These are phyloP conservation scores for Saccharomyces hybrid DNA, from an alignment of 1,139 yeast genomes.

Conservation along the genomic window DNA sequence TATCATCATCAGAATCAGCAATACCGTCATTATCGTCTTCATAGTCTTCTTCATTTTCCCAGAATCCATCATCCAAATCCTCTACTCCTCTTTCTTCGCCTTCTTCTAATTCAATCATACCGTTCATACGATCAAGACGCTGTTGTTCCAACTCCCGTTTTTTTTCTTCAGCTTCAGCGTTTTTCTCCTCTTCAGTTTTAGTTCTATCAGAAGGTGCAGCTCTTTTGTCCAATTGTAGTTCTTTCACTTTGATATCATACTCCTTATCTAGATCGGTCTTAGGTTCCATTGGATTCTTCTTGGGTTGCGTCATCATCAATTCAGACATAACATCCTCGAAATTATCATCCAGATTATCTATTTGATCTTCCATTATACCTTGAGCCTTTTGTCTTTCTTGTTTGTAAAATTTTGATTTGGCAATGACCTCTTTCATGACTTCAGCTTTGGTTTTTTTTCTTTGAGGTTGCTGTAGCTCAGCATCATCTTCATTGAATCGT, in stretches of 20 bases:
- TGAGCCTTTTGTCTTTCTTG: conserved; percentile 79
- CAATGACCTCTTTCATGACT: conserved; percentile 94
- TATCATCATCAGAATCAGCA: conserved; percentile 31
- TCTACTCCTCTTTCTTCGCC: conserved; percentile 56
- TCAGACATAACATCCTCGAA: conserved; percentile 74
- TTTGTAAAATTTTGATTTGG: conserved; percentile 86
- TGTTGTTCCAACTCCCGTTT: conserved; percentile 66
- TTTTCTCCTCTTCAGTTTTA: conserved; percentile 81
- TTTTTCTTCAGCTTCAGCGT: conserved; percentile 58
- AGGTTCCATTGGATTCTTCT: conserved; percentile 11
- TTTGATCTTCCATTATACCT: conserved; percentile 60
- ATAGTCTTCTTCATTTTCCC: conserved; percentile 47
- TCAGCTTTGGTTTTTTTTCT: conserved; percentile 85
- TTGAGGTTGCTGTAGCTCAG: conserved; percentile 39
- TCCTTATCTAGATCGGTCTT: conserved; percentile 27
- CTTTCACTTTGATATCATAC: conserved; percentile 74
- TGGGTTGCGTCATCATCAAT: conserved; percentile 33
- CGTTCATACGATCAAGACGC: conserved; percentile 80
- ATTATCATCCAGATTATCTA: conserved; percentile 69
- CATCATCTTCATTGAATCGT: conserved; percentile 35
- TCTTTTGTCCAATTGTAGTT: conserved; percentile 74
- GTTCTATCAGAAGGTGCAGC: conserved; percentile 97
- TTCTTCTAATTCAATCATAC: conserved; percentile 41
- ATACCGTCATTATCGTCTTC: conserved; percentile 31
- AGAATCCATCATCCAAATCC: conserved; percentile 52